Evolutionary conservation across 768 basidiomycete genomes (phyloP).

Genomic region (Suillus variegatus): DNA sequence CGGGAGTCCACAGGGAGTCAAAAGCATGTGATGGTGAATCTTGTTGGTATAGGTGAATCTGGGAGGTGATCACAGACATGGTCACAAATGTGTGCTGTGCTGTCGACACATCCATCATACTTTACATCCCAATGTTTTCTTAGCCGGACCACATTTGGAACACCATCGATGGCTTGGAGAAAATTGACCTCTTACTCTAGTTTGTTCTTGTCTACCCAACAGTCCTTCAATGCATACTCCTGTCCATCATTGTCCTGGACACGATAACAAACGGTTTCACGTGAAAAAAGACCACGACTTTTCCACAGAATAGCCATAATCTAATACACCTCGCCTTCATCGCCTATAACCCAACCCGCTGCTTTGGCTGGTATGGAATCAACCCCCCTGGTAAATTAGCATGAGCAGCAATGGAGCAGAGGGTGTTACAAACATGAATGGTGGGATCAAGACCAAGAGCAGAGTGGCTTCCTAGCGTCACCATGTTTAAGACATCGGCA

Average conservation of each 20-base stretch:
- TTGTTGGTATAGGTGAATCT: background rate
- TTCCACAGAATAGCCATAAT: background rate
- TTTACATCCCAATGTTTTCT: background rate
- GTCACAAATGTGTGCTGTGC: background rate
- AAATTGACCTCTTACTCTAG: background rate
- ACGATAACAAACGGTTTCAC: background rate
- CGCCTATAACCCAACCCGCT: background rate
- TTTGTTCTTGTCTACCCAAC: background rate
- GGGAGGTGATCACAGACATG: background rate
- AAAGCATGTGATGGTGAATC: background rate
- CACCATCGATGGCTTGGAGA: background rate
- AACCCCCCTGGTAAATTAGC: background rate
- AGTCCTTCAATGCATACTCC: background rate
- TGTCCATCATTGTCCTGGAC: background rate
- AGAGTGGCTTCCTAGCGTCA: background rate
- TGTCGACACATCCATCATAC: background rate
- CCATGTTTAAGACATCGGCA: background rate
- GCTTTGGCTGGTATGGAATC: background rate
- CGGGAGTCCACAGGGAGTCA: background rate
- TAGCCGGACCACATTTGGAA: background rate
- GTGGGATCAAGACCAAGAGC: background rate
- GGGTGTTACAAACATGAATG: background rate
- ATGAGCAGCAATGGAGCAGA: too few relatives aligned
- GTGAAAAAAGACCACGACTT: background rate
- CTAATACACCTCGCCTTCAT: background rate